Base-by-base conservation (phyloP, 2,329 filamentous ascomycete species). In the Calonectria pseudoturangicola region DNA sequence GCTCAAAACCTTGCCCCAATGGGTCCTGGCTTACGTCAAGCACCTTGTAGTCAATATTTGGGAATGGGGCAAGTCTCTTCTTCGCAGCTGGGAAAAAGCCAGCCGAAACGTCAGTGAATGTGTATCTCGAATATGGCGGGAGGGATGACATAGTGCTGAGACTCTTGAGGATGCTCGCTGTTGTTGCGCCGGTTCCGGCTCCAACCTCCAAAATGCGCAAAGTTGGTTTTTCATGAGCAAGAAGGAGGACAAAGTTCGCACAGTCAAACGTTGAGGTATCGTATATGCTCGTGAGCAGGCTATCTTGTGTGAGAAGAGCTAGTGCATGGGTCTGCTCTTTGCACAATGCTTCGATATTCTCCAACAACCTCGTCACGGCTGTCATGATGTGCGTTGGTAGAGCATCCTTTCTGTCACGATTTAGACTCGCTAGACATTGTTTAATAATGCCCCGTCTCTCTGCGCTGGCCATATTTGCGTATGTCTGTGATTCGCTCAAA, bases 171-270 rank as follows among this genome's bases (percentile, higher is more conserved):
- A 82, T 64, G 7, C 75, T 75, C 10, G 66, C 63, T 0, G 84
- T 86, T 43, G 83, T 80, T 9, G 80, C 79, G 3, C 84, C 84
- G 0, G 82, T 86, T 28, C 78, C 78, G 10, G 75, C 76, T 10
- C 79, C 81, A 30, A 82, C 68, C 68, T 82, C 81, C 2, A 82
- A 76, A 39, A 82, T 67, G 15, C 70, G 73, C 18, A 82, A 68
- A 13, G 71, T 70, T 0, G 79, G 78, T 12, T 76, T 70, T 4
- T 30, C 47, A n/a, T 73, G 71, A 13, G 47, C 60, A 3, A 75
- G 68, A 41, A 51, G 45, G 7, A 62, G 56, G 28, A 71, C 45
- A 41, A 72, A 65, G 50, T 51, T 39, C 33, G 68, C 66, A 48
- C 72, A 45, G 15, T 56, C 54, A 6, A 41, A 41, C 4, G 39